Conservation (phyloP, 441 rosid genomes). For the Arabidopsis lyrata region DNA sequence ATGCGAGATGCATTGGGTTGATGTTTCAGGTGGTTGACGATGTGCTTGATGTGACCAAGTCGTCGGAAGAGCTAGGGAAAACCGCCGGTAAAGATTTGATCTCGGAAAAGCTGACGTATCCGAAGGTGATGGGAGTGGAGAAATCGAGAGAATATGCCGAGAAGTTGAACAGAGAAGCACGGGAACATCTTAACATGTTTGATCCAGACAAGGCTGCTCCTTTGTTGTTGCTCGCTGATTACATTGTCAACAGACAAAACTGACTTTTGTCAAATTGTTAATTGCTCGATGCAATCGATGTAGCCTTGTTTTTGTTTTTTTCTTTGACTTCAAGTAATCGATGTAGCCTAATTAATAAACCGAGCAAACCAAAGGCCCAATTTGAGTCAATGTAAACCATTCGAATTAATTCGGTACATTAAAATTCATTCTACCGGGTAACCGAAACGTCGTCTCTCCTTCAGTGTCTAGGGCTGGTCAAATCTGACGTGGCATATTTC, state of each 20-base stretch:
- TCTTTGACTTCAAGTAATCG: too few relatives aligned
- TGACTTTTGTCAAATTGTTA: not conserved
- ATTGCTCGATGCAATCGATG: not conserved
- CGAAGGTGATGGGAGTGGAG: constrained; percentile 50
- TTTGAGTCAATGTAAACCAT: not conserved
- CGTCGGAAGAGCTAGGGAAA: constrained; percentile 52
- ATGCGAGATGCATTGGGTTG: constrained; percentile 52
- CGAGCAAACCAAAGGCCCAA: not conserved
- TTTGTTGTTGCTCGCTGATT: constrained; percentile 30
- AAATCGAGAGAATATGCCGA: constrained; percentile 30
- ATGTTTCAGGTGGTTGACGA: constrained; percentile 61
- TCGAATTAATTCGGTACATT: not conserved
- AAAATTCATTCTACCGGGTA: not conserved
- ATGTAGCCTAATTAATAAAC: not conserved
- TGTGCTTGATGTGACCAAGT: constrained; percentile 52
- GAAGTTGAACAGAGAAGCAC: constrained; percentile 26
- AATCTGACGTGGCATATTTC: constrained; percentile 10
- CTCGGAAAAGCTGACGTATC: constrained; percentile 47
- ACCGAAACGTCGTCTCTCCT: not conserved
- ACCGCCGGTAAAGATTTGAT: constrained; percentile 52
- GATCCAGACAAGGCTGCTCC: constrained; percentile 33
- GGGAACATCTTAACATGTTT: constrained; percentile 24
- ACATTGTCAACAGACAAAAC: constrained; percentile 18
- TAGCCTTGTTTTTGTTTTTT: not conserved
- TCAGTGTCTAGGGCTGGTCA: not conserved